A percentile compares a stretch with the other conserved stretches of the same genome.
Conservation (phyloP, 2,329 filamentous ascomycete species). For the Claviceps pusilla region DNA sequence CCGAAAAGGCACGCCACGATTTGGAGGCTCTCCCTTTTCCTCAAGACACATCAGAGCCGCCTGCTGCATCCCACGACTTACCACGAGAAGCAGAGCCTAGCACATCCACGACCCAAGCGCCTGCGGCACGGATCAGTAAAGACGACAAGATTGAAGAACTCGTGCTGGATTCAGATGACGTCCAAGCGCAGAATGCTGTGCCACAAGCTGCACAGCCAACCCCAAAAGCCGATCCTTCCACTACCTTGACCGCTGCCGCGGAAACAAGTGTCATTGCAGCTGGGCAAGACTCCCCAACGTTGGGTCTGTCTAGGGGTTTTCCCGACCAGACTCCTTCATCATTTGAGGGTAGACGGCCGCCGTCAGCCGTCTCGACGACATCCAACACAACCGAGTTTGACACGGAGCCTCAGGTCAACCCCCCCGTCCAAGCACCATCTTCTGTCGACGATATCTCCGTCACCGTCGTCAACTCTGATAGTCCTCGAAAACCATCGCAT, state of each 20-base stretch:
- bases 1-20: slow-evolving; percentile 34
- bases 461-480: slow-evolving; percentile 15
- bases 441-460: slow-evolving; percentile 13
- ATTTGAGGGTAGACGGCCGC: slow-evolving; percentile 33
- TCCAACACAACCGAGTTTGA: slow-evolving; percentile 60
- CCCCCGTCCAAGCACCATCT: slow-evolving; percentile 23
- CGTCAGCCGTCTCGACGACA: slow-evolving; percentile 42
- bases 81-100: neutral
- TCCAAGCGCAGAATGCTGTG: neutral
- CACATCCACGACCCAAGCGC: neutral
- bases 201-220: neutral
- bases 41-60: neutral
- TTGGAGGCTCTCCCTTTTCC: slow-evolving; percentile 24
- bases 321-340: slow-evolving; percentile 25
- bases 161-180: neutral
- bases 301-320: slow-evolving; percentile 52
- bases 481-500: slow-evolving; percentile 17
- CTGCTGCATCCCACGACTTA: neutral
- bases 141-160: neutral
- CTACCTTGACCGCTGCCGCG: slow-evolving; percentile 1
- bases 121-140: neutral
- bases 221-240: neutral
- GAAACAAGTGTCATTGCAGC: neutral
- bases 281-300: slow-evolving; percentile 43
- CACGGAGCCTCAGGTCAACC: slow-evolving; percentile 51